Evolutionary conservation across 306 rosid species (phyloP), one percentile per base, ranked within the genome.

Genomic region (Alnus rubra): DNA sequence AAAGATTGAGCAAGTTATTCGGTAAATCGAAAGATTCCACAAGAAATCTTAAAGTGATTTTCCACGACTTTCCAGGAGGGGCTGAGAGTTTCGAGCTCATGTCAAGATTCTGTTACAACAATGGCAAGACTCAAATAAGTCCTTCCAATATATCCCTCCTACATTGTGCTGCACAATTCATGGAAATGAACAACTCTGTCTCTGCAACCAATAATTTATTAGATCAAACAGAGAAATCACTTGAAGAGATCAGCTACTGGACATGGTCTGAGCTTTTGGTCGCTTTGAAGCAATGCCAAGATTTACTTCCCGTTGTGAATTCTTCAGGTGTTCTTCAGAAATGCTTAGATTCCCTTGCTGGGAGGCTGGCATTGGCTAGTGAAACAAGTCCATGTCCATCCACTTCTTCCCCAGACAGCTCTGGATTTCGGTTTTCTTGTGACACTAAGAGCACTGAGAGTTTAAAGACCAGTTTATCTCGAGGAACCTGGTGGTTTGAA

Each of bases 1-100:
- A 91, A 30, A 93, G 84, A 79, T 81, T 95, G 74, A 84, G 89
- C 64, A 93, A 82, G 74, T 56, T 95, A 67, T 92, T 95, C 79
- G 94, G 93, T 69, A 91, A 85, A 85, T 87, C 94, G 31, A 86
- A 83, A 79, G 87, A 82, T 74, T 59, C 62, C 75, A 73, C 76
- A 2, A 74, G 84, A 51, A 88, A 84, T 80, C 89, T 89, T 52
- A 95, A 90, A 89, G 84, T 95, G 30, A 89, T 95, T 78, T 89
- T 93, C 82, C 93, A 95, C 33, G 97, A 93, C 84, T 95, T 95
- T 84, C 99, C 99, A 5, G 98, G 99, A 30, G 98, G 98, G 16
- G 91, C 96, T 7, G 92, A 90, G 88, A 84, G 93, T 74, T 95
- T 95, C 77, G 98, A 93, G 91, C 89, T 93, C 30, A 74, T 93